Base-by-base conservation (phyloP, 352 stramenopile genomes). In the Phytophthora pistaciae region DNA sequence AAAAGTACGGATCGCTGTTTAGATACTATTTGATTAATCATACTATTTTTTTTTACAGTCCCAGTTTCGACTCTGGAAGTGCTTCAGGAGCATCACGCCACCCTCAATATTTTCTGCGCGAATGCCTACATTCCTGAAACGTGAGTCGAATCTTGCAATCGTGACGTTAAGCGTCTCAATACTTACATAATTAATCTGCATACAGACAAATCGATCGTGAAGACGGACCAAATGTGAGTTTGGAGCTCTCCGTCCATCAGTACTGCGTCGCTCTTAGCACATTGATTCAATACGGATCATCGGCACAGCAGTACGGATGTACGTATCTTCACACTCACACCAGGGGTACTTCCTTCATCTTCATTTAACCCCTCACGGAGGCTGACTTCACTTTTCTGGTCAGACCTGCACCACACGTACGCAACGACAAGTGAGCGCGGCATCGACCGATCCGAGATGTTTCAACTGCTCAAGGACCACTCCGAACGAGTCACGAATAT, bases 351-450 rank as follows among this genome's bases (percentile, higher is more conserved):
- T 54, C 16, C 13, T 31, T 53, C 16, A 61, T 20, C 13, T 31
- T 53, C 16, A 61, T 20, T 42, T 27, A 13, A 56, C 50, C 13
- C 1, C 29, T 25, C 29, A 20, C 46, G 18, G 20, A 20, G 27
- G 20, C 46, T 50, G 20, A 10, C 18, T 42, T 42, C 14, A 2
- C 21, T 40, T 18, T 54, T 31, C 1, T 23, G 31, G 31, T 46
- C 59, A 92, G 85, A 83, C 67, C 49, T 92, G 8, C 87, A 87
- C 49, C 82, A 90, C 16, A 79, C 75, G 6, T 92, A 91, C 55
- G 72, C 80, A 0, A 64, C 78, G 1, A 75, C 90, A 42, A 90
- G 68, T 18, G 85, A 91, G 38, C 78, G 72, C 14, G 82, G 85
- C 0, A 92, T 92, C 31, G 82, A 83, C 10, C 74, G 85, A 5